A percentile compares a stretch with the other conserved stretches of the same genome.
Evolutionary conservation across 163 green algal genomes (phyloP).

Genomic region (Scenedesmus sp.): DNA sequence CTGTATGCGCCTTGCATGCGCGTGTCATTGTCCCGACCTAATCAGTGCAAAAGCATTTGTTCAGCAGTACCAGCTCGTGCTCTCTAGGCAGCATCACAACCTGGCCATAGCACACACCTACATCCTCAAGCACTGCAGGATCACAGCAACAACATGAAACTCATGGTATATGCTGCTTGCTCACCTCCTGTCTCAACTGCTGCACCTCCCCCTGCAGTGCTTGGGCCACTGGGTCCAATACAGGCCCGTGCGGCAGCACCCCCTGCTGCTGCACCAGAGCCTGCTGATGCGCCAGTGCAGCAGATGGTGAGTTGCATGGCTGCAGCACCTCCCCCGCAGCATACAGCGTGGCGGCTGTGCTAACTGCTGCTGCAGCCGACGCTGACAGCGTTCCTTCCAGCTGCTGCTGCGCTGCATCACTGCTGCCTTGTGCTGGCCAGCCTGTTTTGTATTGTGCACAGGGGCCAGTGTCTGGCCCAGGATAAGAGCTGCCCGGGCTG

Average conservation of each 20-base stretch:
- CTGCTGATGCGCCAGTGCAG: constrained; percentile 1
- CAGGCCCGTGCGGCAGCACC: not conserved
- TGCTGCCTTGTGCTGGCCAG: not conserved
- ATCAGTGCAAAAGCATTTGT: no score
- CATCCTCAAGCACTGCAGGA: no score
- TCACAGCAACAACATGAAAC: no score
- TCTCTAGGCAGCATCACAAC: no score
- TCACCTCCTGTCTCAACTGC: constrained; percentile 24
- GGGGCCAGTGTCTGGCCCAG: not conserved
- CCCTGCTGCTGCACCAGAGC: not conserved
- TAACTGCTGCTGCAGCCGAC: not conserved
- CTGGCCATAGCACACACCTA: constrained; percentile 16
- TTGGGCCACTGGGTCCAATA: constrained; percentile 18
- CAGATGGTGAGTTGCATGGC: constrained; percentile 18
- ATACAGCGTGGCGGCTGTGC: not conserved
- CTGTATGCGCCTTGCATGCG: not conserved
- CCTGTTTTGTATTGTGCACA: not conserved
- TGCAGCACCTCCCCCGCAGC: constrained; percentile 21
- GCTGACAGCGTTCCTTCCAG: not conserved
- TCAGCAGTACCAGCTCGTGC: no score
- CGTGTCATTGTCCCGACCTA: not conserved
- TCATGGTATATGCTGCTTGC: not conserved
- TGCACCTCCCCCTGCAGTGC: constrained; percentile 36
- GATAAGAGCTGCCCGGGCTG: not conserved
- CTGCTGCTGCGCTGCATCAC: not conserved